Base-by-base conservation (phyloP, 768 basidiomycete species). In the Mycena alexandri region DNA sequence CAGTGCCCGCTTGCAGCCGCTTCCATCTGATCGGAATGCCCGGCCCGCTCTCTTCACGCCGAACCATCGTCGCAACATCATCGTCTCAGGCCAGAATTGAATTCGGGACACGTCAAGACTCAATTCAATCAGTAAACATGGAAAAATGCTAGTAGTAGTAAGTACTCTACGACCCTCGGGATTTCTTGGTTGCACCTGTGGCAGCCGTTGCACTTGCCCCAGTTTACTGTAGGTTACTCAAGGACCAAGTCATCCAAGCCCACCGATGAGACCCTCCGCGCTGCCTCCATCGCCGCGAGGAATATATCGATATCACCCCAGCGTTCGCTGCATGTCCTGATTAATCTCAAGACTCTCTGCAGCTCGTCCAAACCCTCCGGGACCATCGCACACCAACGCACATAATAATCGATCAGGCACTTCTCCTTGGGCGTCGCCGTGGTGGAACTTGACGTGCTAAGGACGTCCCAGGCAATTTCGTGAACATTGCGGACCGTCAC, bases 231-330 rank as follows among this genome's bases (percentile, higher is more conserved):
- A 29, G 34, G 55, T 63, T 3, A 25, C 29, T 1, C 19, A 34
- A 57, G 29, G 1, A 55, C 52, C 12, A 64, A 38, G 0, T 43
- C 44, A 4, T 59, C 68, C 2, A 36, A 2, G 1, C 62, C 63
- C 8, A 69, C 12, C n/a, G 64, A 22, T 0, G n/a, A 33, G 12
- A 64, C 43, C 17, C 12, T 42, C 55, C 57, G 51, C 25, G 62
- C 64, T 9, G 58, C 38, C 16, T n/a, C 4, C 62, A 64, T 50
- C 11, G 58, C 38, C 4, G 36, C 16, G 33, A 55, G 1, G 38
- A 69, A 64, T 1, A 53, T 13, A 2, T 14, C 57, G 13, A 53
- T 6, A 51, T 69, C 44, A 10, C 19, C 2, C 68, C 68, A 69
- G 6, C 58, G 68, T 29, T 54, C 44, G 6, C 57, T 58, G 38